Base-by-base conservation (phyloP, 2,329 filamentous ascomycete species). In the Westerdykella ornata region DNA sequence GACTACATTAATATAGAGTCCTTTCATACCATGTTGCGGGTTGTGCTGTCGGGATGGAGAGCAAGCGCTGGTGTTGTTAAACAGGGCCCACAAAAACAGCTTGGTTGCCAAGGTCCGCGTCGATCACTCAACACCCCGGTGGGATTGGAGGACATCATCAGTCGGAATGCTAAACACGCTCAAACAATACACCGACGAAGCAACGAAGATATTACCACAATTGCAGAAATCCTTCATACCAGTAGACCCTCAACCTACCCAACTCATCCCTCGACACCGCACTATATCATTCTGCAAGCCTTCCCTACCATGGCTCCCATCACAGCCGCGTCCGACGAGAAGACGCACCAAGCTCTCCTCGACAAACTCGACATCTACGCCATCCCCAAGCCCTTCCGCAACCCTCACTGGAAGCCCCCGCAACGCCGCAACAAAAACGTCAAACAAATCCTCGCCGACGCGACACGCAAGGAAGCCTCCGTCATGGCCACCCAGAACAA, bases 381-480 rank as follows among this genome's bases (percentile, higher is more conserved):
- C 45, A 80, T 86, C 61, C 81, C 81, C 56, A 94, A 94, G 70
- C 84, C 81, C 59, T 98, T 96, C 74, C 89, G 90, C 66, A 95
- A 88, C 63, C 74, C 84, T 2, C 72, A 80, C 64, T 98, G 92
- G 92, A 88, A 86, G 61, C 88, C 92, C 13, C 88, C 90, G 52
- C 84, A 89, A 67, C 88, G 92, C 38, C 87, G 92, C 68, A 98
- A 98, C 78, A 98, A 98, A 74, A 97, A 95, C 68, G 83, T 97
- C 68, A 97, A 97, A 69, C 87, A 94, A 56, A 92, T 98, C 48
- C 76, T 98, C 46, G 85, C 88, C 45, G 92, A 98, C 59, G 86
- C 85, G 11, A 80, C 85, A 16, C 84, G 88, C 54, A 87, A 85
- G 61, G 90, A 97, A 72, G 87, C 88, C n/a, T 94, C 88, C 3